Evolutionary conservation across 176 grass and related monocot species (phyloP), one percentile per base, ranked within the genome.

Genomic region (Phragmites australis): DNA sequence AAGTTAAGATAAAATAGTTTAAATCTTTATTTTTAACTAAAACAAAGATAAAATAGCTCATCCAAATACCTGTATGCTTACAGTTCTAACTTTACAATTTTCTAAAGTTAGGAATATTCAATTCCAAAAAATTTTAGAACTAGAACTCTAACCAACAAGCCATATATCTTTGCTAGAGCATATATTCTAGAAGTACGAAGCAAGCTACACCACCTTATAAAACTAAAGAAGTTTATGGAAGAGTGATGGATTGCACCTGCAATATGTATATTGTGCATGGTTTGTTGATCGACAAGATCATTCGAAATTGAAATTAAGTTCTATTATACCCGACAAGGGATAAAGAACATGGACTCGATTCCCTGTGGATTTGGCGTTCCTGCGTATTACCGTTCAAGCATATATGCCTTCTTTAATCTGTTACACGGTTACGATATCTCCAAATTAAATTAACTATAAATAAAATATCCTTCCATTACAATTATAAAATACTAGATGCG

Each of bases 171-270:
- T 52, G 29, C 34, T 53, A 10, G 6, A 25, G 53, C 42, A 83
- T 83, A 74, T 83, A 83, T 83, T 83, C 70, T 11, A 29, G 23
- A 43, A 75, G 68, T 83, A 65, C n/a, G 16, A 43, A 15, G 22
- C 57, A 82, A 82, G 64, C 41, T 54, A 22, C 47, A 21, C 25
- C 45, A 18, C 69, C 5, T 1, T 21, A n/a, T n/a, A n/a, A 50
- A 78, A 79, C 61, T 14, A 79, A 79, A 42, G 7, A 52, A 53
- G 60, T 39, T 40, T 39, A 66, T 66, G 46, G n/a, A 66, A 25
- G 68, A 71, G 21, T 4, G 53, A 21, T 50, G 68, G 39, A 27
- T 53, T 41, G 14, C 41, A 52, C 60, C 45, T 11, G 3, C 50
- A 63, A 78, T 50, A 21, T 21, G 12, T 27, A 44, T n/a, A n/a